Conservation (phyloP, 2,329 filamentous ascomycete species). For the Penicillium sp. region DNA sequence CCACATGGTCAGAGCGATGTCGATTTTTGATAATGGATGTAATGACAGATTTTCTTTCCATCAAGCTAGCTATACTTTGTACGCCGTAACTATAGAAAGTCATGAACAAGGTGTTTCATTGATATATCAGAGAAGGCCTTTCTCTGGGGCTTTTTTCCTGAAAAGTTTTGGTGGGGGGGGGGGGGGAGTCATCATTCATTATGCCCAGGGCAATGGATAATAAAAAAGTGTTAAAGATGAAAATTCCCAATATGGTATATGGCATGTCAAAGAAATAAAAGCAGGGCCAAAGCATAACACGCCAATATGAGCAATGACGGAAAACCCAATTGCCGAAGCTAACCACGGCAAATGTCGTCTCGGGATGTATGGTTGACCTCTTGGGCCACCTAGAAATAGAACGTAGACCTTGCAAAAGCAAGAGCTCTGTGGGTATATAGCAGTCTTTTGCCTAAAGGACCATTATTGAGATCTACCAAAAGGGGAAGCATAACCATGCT, state of each 20-base stretch:
- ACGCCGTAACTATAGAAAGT: slow-evolving; percentile 1
- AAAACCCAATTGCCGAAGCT: not conserved
- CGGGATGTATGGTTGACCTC: slow-evolving; percentile 1
- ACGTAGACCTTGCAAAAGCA: not conserved
- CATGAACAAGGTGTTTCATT: not conserved
- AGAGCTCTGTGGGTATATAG: slow-evolving; percentile 19
- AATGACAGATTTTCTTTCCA: slow-evolving; percentile 27
- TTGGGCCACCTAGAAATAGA: slow-evolving; percentile 1
- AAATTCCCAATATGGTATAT: slow-evolving; percentile 26
- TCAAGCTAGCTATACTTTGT: slow-evolving; percentile 4
- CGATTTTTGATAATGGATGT: slow-evolving; percentile 36
- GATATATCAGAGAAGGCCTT: slow-evolving; percentile 1
- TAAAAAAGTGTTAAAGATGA: slow-evolving; percentile 17
- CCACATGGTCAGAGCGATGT: slow-evolving; percentile 23
- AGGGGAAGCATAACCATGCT: not conserved
- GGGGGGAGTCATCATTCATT: slow-evolving; percentile 28
- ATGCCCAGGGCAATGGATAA: slow-evolving; percentile 21
- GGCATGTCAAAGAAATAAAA: slow-evolving; percentile 18
- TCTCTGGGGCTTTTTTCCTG: too few relatives aligned
- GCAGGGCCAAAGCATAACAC: slow-evolving; percentile 8
- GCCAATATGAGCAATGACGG: slow-evolving; percentile 11
- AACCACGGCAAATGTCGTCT: slow-evolving; percentile 2
- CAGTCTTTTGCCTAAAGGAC: slow-evolving; percentile 5
- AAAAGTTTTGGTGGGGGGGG: slow-evolving; percentile 8
- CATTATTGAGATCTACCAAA: not conserved